phyloP scores from a whole-genome alignment of 495 filamentous ascomycete species.

The Penicillium bovifimosum region DNA sequence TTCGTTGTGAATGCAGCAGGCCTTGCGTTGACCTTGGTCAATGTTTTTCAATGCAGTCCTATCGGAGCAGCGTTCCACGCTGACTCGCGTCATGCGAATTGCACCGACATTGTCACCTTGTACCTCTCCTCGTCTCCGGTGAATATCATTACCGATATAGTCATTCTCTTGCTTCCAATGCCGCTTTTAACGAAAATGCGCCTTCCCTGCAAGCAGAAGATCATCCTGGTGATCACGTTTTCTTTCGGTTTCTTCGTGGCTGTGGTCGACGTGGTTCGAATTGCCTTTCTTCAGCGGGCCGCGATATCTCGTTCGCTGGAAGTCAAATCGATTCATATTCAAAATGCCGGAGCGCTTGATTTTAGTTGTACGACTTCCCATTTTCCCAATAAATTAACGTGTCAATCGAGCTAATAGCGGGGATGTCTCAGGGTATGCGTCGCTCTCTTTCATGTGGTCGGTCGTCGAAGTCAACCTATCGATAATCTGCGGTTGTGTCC shows the following conservation, averaged over 20 bases:
- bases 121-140: conserved; percentile 80
- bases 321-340: conserved; percentile 30
- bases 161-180: conserved; percentile 77
- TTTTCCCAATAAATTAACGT: background rate
- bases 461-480: conserved; percentile 86
- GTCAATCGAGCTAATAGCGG: background rate
- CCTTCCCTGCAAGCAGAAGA: conserved; percentile 76
- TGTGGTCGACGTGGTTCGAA: conserved; percentile 80
- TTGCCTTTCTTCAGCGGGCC: conserved; percentile 83
- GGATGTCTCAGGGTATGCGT: conserved; percentile 58
- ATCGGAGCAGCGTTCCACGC: conserved; percentile 55
- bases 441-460: conserved; percentile 87
- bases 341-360: conserved; percentile 36
- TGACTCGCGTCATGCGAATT: conserved; percentile 43
- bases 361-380: conserved; percentile 46
- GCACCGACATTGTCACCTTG: conserved; percentile 71
- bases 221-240: conserved; percentile 77
- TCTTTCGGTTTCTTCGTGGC: conserved; percentile 79
- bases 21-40: conserved; percentile 72
- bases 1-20: conserved; percentile 73
- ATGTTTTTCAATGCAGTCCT: conserved; percentile 85
- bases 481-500: conserved; percentile 82
- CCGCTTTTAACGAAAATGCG: conserved; percentile 82
- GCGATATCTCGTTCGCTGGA: conserved; percentile 33
- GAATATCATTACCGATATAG: conserved; percentile 80